Evolutionary conservation across 768 basidiomycete genomes (phyloP).

Genomic region (Amyloporia xantha): DNA sequence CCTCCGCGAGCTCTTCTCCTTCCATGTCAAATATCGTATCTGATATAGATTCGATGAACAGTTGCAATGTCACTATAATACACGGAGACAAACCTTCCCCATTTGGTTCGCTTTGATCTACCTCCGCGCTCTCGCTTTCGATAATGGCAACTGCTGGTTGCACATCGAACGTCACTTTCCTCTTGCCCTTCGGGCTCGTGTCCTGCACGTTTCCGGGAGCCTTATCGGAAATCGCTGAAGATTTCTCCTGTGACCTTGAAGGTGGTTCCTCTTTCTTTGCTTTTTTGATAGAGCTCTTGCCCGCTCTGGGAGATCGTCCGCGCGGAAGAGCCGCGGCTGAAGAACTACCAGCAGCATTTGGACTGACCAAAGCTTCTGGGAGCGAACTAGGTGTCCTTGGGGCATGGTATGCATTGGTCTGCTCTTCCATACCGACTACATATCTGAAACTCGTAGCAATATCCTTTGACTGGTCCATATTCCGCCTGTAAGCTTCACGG

Average conservation of each 20-base stretch:
- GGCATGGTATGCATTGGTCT: conserved; percentile 24
- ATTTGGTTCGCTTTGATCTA: conserved; percentile 25
- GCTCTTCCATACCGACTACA: conserved; percentile 37
- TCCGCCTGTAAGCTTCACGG: conserved; percentile 36
- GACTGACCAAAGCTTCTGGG: conserved; percentile 1
- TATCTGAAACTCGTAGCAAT: conserved; percentile 43
- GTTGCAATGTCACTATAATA: conserved; percentile 6
- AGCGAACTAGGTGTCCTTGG: conserved; percentile 7
- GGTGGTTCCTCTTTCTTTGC: conserved; percentile 9
- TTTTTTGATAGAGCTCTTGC: conserved; percentile 22
- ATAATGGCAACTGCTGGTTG: conserved; percentile 49
- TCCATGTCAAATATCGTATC: conserved; percentile 72
- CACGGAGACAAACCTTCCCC: conserved; percentile 35
- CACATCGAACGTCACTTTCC: conserved; percentile 70
- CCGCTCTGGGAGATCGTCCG: conserved; percentile 8
- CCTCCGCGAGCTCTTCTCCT: conserved; percentile 35
- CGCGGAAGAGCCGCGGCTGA: conserved; percentile 1
- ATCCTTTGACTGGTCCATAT: conserved; percentile 41
- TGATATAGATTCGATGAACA: conserved; percentile 19
- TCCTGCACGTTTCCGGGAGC: conserved; percentile 7
- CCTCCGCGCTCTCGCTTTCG: conserved; percentile 30
- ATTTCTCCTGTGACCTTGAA: conserved; percentile 7
- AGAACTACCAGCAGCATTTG: neutral
- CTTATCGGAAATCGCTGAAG: conserved; percentile 2
- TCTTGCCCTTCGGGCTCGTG: conserved; percentile 39